These are phyloP conservation scores for Pythium brassicae DNA, from an alignment of 352 stramenopile species.

Conservation along the genomic window DNA sequence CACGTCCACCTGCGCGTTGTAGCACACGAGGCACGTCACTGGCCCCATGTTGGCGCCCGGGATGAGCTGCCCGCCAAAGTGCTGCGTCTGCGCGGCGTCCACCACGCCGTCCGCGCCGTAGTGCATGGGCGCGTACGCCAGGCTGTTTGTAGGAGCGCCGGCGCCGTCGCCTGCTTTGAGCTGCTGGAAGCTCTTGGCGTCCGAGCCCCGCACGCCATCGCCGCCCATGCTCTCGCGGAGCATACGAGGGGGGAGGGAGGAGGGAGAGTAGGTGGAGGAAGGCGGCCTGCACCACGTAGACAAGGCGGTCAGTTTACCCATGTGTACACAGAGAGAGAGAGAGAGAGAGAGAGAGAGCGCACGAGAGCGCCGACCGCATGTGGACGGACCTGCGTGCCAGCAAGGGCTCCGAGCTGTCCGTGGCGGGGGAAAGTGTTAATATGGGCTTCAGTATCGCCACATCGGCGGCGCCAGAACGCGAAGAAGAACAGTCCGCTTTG, in stretches of 20 bases:
- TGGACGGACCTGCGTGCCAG: neutral
- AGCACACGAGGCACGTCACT: conserved; percentile 41
- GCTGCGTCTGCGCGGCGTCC: neutral
- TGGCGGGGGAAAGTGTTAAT: conserved; percentile 1
- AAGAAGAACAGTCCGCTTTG: neutral
- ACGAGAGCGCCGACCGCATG: neutral
- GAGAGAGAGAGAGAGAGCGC: neutral
- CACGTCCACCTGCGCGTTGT: conserved; percentile 43
- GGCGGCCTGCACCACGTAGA: neutral
- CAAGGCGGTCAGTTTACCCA: neutral
- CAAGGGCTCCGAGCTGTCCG: neutral
- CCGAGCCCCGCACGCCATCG: conserved; percentile 1
- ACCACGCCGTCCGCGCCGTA: neutral
- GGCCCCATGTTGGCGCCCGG: conserved; percentile 7
- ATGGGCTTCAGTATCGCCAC: conserved; percentile 1
- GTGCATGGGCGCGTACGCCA: conserved; percentile 2
- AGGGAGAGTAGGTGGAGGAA: neutral
- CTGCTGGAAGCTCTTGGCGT: conserved; percentile 1
- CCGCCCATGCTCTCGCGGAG: conserved; percentile 1
- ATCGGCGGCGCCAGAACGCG: neutral
- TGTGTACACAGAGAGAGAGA: neutral
- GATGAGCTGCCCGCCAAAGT: conserved; percentile 19
- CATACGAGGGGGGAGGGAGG: neutral
- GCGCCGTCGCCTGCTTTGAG: no score
- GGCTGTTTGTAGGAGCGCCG: neutral